A percentile compares a stretch with the other conserved stretches of the same genome.
Conservation (phyloP, 805 yeast species). For the Lipomyces mesembrius region DNA sequence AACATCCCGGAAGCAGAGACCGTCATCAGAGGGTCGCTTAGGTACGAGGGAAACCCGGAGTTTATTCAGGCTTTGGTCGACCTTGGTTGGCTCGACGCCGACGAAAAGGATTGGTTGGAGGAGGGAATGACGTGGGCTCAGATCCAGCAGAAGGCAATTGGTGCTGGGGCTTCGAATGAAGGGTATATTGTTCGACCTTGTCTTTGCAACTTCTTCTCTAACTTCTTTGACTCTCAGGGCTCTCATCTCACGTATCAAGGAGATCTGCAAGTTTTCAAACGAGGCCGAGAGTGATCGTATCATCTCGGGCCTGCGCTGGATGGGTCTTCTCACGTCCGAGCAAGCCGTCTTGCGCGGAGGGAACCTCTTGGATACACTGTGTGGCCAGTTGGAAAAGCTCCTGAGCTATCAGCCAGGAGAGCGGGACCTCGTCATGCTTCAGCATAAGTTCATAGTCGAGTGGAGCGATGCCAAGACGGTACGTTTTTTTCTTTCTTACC, state of each 20-base stretch:
- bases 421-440: slow-evolving; percentile 91
- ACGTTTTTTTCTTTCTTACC: slow-evolving; percentile 35
- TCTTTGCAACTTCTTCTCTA: slow-evolving; percentile 75
- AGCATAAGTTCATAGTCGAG: slow-evolving; percentile 95
- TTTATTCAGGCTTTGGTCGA: slow-evolving; percentile 94
- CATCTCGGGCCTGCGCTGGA: slow-evolving; percentile 87
- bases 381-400: slow-evolving; percentile 91
- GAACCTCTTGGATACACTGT: slow-evolving; percentile 90
- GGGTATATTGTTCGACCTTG: slow-evolving; percentile 75
- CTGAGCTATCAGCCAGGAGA: slow-evolving; percentile 96
- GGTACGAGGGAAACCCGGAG: slow-evolving; percentile 99
- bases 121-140: slow-evolving; percentile 78
- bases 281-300: slow-evolving; percentile 84
- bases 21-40: slow-evolving; percentile 92
- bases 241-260: slow-evolving; percentile 2
- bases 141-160: slow-evolving; percentile 74
- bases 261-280: slow-evolving; percentile 43
- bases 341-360: slow-evolving; percentile 77
- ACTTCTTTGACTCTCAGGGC: slow-evolving; percentile 41
- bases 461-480: slow-evolving; percentile 80
- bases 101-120: slow-evolving; percentile 61
- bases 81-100: slow-evolving; percentile 86
- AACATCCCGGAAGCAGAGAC: slow-evolving; percentile 96
- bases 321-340: slow-evolving; percentile 81
- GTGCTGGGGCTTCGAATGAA: slow-evolving; percentile 69